phyloP scores from a whole-genome alignment of 257 asterid genomes.

The Nyctanthes arbortristis region DNA sequence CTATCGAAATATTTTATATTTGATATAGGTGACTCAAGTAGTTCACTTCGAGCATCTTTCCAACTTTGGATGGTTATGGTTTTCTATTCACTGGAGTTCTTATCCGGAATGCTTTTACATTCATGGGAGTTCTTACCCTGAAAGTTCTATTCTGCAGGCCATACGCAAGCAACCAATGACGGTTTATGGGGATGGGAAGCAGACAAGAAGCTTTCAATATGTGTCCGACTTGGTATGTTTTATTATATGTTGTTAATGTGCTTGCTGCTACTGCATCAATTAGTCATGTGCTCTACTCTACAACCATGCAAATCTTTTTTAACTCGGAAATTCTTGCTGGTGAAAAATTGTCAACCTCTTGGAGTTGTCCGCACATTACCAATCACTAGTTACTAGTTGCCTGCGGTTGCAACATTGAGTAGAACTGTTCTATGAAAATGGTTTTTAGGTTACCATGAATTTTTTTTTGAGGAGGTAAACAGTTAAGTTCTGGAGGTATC shows the following conservation, averaged over 20 bases:
- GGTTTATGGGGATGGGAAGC: conserved; percentile 94
- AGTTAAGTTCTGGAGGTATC: background rate
- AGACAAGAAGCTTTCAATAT: conserved; percentile 89
- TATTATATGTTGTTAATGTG: background rate
- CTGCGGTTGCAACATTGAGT: background rate
- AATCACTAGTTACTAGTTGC: background rate
- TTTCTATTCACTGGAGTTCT: background rate
- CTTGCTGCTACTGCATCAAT: background rate
- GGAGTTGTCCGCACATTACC: background rate
- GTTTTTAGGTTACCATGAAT: background rate
- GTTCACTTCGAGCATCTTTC: background rate
- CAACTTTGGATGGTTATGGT: too few relatives aligned
- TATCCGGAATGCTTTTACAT: conserved; percentile 44
- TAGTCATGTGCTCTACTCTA: background rate
- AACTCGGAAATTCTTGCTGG: background rate
- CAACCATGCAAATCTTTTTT: background rate
- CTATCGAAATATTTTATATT: background rate
- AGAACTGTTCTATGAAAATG: background rate
- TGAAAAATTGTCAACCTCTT: background rate
- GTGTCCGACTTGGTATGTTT: conserved; percentile 88
- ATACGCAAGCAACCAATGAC: conserved; percentile 88
- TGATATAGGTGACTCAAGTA: background rate
- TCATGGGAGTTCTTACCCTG: conserved; percentile 1
- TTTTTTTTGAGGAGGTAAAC: background rate
- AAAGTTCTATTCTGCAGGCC: conserved; percentile 47